Evolutionary conservation across 2,329 filamentous ascomycete genomes (phyloP), one percentile per base, ranked within the genome.

Genomic region (Fusarium sp.): DNA sequence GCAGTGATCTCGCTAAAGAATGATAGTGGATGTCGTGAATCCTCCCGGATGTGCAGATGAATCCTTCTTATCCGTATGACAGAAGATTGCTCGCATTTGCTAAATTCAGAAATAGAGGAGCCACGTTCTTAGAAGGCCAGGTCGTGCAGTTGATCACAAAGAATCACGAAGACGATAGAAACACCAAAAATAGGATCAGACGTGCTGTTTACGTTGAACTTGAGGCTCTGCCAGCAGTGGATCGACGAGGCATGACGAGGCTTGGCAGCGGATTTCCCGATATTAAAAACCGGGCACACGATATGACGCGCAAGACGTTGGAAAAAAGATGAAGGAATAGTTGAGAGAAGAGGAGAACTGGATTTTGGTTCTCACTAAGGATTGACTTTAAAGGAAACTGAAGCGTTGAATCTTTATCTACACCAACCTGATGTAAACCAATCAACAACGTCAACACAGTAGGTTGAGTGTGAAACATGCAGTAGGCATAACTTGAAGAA

Each of bases 401-500:
- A 43, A 66, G 12, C 11, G 16, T 48, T 42, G 43, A 34, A 30
- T 32, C 16, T 54, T 60, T 14, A 21, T 9, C 7, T 57, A 32
- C 28, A 37, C 28, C 37, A 54, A 51, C 13, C 13, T 53, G 25
- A 37, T 40, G 28, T 4, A 45, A 48, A 34, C 48, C 48, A 61
- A 55, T 42, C 8, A 66, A 46, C 18, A 21, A 11, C 18, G 8
- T 21, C 13, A 32, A 54, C 27, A 23, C 27, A 37, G 27, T 21
- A 43, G 28, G 41, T 20, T 21, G 12, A 34, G 16, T 59, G 49
- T 68, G 58, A 71, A 71, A 71, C 63, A 56, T 62, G 58, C 23
- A 30, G 54, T 45, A 25, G 51, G 32, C 20, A n/a, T 48, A 21
- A 42, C 32, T 48, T 25, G 50, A 56, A 42, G 34, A 51, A 18